Percentiles rank a stretch among this genome's conserved stretches.
phyloP scores from a whole-genome alignment of 1,139 yeast genomes.

The Yamadazyma dushanensis region DNA sequence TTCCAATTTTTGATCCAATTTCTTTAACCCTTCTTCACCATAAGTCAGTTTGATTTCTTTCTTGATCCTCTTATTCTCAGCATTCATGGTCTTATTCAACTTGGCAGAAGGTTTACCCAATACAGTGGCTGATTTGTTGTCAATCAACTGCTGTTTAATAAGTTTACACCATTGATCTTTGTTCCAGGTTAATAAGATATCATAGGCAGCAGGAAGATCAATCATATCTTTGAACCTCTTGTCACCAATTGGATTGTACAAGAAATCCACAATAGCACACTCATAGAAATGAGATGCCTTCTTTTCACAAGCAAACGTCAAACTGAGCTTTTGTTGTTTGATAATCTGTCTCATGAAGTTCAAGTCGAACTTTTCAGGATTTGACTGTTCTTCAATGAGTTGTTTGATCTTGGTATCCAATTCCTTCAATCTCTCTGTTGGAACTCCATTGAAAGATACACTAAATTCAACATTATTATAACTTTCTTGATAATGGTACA shows the following conservation, averaged over 20 bases:
- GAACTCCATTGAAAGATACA: slow-evolving; percentile 71
- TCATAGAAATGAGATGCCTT: slow-evolving; percentile 61
- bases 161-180: slow-evolving; percentile 65
- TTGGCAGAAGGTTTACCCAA: slow-evolving; percentile 72
- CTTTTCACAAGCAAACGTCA: slow-evolving; percentile 65
- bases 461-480: slow-evolving; percentile 60
- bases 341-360: slow-evolving; percentile 65
- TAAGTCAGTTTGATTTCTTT: slow-evolving; percentile 49
- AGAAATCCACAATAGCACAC: slow-evolving; percentile 72
- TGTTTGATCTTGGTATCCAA: slow-evolving; percentile 54
- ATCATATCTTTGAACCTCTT: slow-evolving; percentile 56
- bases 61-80: slow-evolving; percentile 49
- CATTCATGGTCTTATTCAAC: slow-evolving; percentile 54
- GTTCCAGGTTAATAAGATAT: slow-evolving; percentile 60
- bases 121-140: slow-evolving; percentile 70
- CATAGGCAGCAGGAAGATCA: slow-evolving; percentile 60
- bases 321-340: slow-evolving; percentile 63
- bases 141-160: slow-evolving; percentile 53
- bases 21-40: slow-evolving; percentile 62
- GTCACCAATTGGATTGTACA: slow-evolving; percentile 72
- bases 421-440: slow-evolving; percentile 57
- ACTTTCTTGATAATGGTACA: slow-evolving; percentile 70
- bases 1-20: slow-evolving; percentile 51
- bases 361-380: slow-evolving; percentile 56
- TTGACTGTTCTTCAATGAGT: slow-evolving; percentile 52